phyloP scores from a whole-genome alignment of 495 filamentous ascomycete genomes.

The Penicillium coffeae region DNA sequence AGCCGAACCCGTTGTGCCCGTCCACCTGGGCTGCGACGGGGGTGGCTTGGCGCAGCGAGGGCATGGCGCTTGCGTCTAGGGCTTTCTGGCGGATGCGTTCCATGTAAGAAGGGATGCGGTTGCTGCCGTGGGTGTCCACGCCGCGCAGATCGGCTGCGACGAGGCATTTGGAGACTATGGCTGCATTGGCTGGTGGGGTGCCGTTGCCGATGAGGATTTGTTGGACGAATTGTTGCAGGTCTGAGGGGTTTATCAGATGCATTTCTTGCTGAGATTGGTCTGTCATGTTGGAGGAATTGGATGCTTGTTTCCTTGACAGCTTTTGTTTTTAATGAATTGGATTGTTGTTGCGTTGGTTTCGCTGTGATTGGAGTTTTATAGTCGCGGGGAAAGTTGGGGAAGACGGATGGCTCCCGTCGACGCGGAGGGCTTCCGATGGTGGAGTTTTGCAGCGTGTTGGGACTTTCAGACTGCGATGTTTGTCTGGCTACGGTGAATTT shows the following conservation, averaged over 20 bases:
- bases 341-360: background rate
- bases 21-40: conserved; percentile 66
- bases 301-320: background rate
- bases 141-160: conserved; percentile 72
- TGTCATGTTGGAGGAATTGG: conserved; percentile 8
- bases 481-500: too few species aligned
- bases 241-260: conserved; percentile 22
- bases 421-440: conserved; percentile 1
- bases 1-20: conserved; percentile 71
- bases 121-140: conserved; percentile 74
- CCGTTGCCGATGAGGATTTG: conserved; percentile 54
- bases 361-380: background rate
- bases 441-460: background rate
- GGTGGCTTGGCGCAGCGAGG: conserved; percentile 55
- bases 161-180: conserved; percentile 57
- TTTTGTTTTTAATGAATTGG: conserved; percentile 6
- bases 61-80: conserved; percentile 54
- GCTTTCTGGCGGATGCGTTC: conserved; percentile 63
- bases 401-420: conserved; percentile 10
- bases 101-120: conserved; percentile 73
- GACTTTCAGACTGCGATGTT: too few species aligned
- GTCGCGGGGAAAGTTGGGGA: conserved; percentile 7
- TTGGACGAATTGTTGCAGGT: conserved; percentile 37
- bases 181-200: conserved; percentile 52
- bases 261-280: conserved; percentile 3